Percentiles rank a stretch among this genome's conserved stretches.
Conservation (phyloP, 1,139 yeast species). For the Saccharomyces hybrid region DNA sequence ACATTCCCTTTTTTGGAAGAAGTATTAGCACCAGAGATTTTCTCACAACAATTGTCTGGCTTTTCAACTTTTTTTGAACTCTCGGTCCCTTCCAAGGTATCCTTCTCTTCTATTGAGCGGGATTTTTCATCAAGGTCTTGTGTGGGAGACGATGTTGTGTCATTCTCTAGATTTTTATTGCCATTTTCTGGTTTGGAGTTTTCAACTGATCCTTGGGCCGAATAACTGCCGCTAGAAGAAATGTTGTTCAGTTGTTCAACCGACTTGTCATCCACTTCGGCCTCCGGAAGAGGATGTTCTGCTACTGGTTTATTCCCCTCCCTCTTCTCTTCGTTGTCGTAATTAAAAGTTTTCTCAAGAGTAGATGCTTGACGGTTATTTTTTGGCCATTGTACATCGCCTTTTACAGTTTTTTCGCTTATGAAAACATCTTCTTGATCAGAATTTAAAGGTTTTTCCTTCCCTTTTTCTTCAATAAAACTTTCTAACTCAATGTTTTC, state of each 20-base stretch:
- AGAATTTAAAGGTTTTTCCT: constrained; percentile 3
- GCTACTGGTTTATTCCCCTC: background rate
- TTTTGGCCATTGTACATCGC: background rate
- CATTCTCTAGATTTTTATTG: constrained; percentile 1
- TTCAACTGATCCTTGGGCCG: constrained; percentile 1
- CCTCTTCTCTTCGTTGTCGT: background rate
- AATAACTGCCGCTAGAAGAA: background rate
- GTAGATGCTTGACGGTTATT: background rate
- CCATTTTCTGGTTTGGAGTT: constrained; percentile 1
- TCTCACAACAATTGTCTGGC: background rate
- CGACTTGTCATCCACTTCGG: background rate
- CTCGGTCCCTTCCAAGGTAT: background rate
- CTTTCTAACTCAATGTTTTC: constrained; percentile 9
- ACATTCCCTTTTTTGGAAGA: background rate
- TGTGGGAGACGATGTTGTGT: background rate
- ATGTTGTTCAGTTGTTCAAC: background rate
- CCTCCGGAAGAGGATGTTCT: background rate
- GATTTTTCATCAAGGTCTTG: constrained; percentile 4
- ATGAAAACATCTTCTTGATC: background rate
- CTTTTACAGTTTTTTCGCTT: background rate
- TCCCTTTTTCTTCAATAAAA: constrained; percentile 5
- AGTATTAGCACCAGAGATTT: background rate
- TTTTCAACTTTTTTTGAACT: background rate
- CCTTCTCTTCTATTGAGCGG: background rate
- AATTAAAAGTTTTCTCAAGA: background rate